Evolutionary conservation across 345 rosid species (phyloP).

Genomic region (Melaleuca quinquenervia): DNA sequence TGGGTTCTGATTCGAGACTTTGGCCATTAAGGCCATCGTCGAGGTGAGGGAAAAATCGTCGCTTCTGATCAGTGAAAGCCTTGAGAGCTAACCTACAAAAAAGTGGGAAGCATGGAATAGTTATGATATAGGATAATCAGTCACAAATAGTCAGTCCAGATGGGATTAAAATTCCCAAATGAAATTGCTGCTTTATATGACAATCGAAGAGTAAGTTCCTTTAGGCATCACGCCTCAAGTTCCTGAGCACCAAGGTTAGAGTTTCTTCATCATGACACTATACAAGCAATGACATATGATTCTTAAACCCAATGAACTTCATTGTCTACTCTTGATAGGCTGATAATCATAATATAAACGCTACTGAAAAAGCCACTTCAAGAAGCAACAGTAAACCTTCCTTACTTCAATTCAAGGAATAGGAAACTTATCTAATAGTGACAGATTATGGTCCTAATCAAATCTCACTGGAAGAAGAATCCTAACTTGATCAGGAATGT

Average conservation of each 20-base stretch:
- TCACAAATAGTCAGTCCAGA: not conserved
- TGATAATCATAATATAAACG: not conserved
- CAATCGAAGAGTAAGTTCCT: not conserved
- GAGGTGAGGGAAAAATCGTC: conserved; percentile 78
- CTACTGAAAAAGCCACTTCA: not conserved
- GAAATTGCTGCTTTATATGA: not conserved
- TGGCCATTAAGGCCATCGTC: conserved; percentile 40
- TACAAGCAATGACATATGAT: not conserved
- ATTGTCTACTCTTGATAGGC: not conserved
- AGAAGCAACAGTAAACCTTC: not conserved
- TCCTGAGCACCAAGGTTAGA: not conserved
- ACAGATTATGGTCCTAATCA: not conserved
- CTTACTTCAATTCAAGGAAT: not conserved
- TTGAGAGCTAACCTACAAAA: conserved; percentile 77
- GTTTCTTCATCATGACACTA: not conserved
- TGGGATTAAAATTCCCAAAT: not conserved
- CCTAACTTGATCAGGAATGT: not conserved
- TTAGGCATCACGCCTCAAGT: not conserved
- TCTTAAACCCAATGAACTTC: not conserved
- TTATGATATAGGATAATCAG: not conserved
- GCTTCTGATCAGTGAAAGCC: conserved; percentile 91
- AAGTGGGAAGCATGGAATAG: not conserved
- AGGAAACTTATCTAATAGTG: not conserved
- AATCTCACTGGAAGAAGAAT: not conserved
- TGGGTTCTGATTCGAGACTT: conserved; percentile 29